Conservation (phyloP, 257 asterid species). For the Solanum megistacrolobum region DNA sequence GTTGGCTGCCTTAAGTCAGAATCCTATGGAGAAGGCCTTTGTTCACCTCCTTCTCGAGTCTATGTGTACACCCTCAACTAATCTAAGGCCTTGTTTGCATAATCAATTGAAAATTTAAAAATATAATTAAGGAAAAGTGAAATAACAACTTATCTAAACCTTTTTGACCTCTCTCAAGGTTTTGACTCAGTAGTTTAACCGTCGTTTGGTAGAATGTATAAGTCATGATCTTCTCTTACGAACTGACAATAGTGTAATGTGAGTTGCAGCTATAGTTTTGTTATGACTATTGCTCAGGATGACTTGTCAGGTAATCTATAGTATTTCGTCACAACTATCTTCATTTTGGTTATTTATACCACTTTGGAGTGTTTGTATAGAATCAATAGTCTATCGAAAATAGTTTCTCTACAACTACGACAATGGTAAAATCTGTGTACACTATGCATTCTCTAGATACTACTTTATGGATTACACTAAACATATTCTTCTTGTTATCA, state of each 20-base stretch:
- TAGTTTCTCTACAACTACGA: rapidly evolving
- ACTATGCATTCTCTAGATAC: no score
- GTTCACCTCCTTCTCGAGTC: background rate
- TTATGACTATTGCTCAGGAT: background rate
- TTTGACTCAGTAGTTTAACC: background rate
- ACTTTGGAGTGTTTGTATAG: background rate
- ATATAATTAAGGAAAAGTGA: background rate
- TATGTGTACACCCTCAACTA: background rate
- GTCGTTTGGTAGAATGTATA: background rate
- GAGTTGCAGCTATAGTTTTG: no score
- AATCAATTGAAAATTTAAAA: background rate
- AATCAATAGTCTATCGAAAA: no score
- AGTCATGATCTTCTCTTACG: background rate
- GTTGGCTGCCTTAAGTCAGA: conserved; percentile 17
- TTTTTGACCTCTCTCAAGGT: background rate
- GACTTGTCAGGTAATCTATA: no score
- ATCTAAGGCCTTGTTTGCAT: background rate
- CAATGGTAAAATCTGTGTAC: rapidly evolving
- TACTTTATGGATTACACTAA: no score
- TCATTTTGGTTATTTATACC: no score
- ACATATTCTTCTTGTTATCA: no score
- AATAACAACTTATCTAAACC: background rate
- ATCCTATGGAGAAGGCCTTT: conserved; percentile 18
- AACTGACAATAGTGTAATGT: no score
- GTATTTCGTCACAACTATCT: no score